Base-by-base conservation (phyloP, 78 protist species). In the Goniomonas avonlea region DNA sequence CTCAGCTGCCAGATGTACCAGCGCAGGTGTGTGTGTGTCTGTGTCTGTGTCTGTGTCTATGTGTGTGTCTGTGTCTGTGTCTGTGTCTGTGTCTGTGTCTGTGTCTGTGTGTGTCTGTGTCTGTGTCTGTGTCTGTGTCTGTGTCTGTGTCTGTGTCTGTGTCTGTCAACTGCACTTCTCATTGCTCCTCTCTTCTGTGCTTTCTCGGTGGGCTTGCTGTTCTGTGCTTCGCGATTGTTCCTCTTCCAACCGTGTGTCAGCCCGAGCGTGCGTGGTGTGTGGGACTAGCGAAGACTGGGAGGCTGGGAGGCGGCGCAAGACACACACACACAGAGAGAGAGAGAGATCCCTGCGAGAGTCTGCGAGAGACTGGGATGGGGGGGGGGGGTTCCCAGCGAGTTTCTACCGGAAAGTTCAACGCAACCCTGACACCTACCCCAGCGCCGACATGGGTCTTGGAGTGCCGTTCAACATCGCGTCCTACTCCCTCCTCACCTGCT, bases 401-500 rank as follows among this genome's bases (percentile, higher is more conserved):
- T n/a, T n/a, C n/a, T n/a, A n/a, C n/a, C n/a, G n/a, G n/a, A n/a
- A n/a, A n/a, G n/a, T n/a, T n/a, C n/a, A 55, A 5, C 32, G 32
- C 32, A 7, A 7, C n/a, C 61, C 35, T 23, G 32, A 0, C 83
- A 79, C 11, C 0, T 79, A 47, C 69, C 65, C 66, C 84, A 80
- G 70, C 45, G 79, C 80, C 61, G 92, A 82, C 78, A 81, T 86
- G 82, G 93, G 93, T 0, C 87, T 93, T 37, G 97, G 97, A 5
- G 94, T 91, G 45, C 97, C 97, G 20, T 93, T 93, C 91, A 93
- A 93, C 91, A 91, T 93, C 59, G 97, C 97, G 34, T 55, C 82
- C 37, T 93, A 93, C 60, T 25, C 95, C 53, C 87, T 93, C 18
- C 89, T 93, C 32, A 82, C 79, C 27, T 45, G 48, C 59, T 31